phyloP scores from a whole-genome alignment of 2,329 filamentous ascomycete genomes.

The Cladosporium phlei region DNA sequence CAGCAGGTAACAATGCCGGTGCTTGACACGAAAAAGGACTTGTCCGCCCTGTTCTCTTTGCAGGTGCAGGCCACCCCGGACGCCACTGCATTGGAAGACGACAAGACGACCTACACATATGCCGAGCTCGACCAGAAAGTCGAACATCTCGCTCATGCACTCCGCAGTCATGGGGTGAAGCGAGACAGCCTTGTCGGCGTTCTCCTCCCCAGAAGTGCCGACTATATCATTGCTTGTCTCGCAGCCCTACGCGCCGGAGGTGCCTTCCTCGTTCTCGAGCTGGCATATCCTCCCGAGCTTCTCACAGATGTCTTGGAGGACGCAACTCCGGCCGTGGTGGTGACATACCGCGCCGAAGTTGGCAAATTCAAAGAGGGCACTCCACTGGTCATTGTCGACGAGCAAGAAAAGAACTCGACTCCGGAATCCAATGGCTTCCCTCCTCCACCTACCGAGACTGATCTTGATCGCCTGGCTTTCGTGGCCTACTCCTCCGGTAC shows the following conservation, averaged over 20 bases:
- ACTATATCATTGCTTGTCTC: slow-evolving; percentile 74
- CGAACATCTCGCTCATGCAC: slow-evolving; percentile 57
- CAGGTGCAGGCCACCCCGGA: slow-evolving; percentile 67
- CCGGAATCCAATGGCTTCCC: slow-evolving; percentile 30
- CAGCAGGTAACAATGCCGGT: slow-evolving; percentile 50
- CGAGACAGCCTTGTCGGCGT: slow-evolving; percentile 72
- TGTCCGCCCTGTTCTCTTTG: slow-evolving; percentile 64
- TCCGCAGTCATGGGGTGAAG: slow-evolving; percentile 64
- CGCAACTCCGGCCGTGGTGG: slow-evolving; percentile 63
- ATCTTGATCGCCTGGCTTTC: slow-evolving; percentile 70
- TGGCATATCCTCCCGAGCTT: slow-evolving; percentile 70
- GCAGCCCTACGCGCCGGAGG: slow-evolving; percentile 74
- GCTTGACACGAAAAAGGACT: slow-evolving; percentile 67
- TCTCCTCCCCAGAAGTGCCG: slow-evolving; percentile 67
- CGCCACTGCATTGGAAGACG: slow-evolving; percentile 68
- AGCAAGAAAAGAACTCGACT: slow-evolving; percentile 28
- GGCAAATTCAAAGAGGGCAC: slow-evolving; percentile 60
- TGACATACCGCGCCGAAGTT: slow-evolving; percentile 63
- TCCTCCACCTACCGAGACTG: slow-evolving; percentile 55
- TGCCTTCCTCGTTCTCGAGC: slow-evolving; percentile 73
- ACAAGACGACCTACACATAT: slow-evolving; percentile 63
- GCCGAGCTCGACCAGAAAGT: slow-evolving; percentile 65
- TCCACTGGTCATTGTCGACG: slow-evolving; percentile 63
- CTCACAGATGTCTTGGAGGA: slow-evolving; percentile 74
- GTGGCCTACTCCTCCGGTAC: slow-evolving; percentile 78